Evolutionary conservation across 164 flowering plant genomes (phyloP), one percentile per base, ranked within the genome.

Genomic region (Annona cherimola): DNA sequence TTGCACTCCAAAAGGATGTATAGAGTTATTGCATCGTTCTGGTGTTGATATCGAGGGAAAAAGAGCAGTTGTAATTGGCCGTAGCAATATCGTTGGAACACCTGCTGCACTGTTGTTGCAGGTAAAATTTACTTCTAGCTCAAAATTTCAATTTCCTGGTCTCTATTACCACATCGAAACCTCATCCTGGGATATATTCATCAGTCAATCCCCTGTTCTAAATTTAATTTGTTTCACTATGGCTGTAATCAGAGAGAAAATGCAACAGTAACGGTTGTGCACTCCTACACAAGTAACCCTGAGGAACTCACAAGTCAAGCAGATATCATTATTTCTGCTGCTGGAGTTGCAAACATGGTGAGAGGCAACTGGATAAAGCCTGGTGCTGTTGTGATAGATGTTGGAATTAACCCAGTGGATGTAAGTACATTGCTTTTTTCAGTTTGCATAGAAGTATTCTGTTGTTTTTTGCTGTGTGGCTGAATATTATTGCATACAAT

Each of bases 71-170:
- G 98, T 96, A n/a, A 87, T 96, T 77, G 99, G 99, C 12, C 87
- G 99, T 75, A 93, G 99, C 79, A 91, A 96, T 77, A 93, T 93
- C 74, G 99, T 96, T 72, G 99, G 99, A 70, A 86, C 83, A 86
- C 98, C 99, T 19, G 98, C 91, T 72, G 94, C 98, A 69, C 77
- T 90, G 41, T 78, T 93, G 63, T 83, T 96, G 66, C 99, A 90
- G 78, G 99, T 90, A 83, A 75, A 26, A 4, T 71, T 12, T 4
- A 2, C 65, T 20, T n/a, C 45, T n/a, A 50, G 8, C 14, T 50
- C 57, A 50, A 50, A 50, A 50, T 16, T 8, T 50, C 14, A 16
- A 50, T 50, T 50, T 11, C 8, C 14, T 50, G 0, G 8, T n/a
- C n/a, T n/a, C 14, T 50, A 8, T 50, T 50, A 50, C 14, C 14